Evolutionary conservation across 148 eudicot species (phyloP), one percentile per base, ranked within the genome.

Genomic region (Cornus controversa): DNA sequence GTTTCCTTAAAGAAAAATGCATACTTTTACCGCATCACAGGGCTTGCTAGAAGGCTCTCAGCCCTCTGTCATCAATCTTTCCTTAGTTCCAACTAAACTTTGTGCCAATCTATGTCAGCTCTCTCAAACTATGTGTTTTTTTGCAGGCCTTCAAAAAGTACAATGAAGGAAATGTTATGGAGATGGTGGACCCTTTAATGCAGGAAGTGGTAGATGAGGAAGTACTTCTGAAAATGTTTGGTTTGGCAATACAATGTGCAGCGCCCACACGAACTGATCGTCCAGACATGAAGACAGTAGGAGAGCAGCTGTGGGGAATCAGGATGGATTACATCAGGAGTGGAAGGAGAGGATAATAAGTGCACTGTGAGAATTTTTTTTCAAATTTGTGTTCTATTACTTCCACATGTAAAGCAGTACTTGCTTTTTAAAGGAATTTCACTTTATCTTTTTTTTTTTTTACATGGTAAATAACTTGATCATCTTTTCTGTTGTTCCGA

Each of bases 191-290:
- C 73, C 98, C 99, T 18, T 80, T 69, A 70, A 87, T 93, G 92
- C 78, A 82, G 25, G 94, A 90, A 79, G 70, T 77, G 0, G 86
- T 92, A 66, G 87, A 91, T 40, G 75, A 77, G 53, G 87, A 87
- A 70, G 88, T 90, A 78, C 87, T 96, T 27, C 66, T 50, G 78
- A 93, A 88, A 78, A 88, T 93, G 83, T 87, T 93, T 64, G 79
- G 80, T 53, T 73, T 96, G 89, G 98, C 93, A 31, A 81, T 96
- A 66, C 91, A 87, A 14, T 96, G 99, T 71, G 93, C 93, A 2
- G 99, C 99, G 5, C 97, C 99, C 26, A 89, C 88, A 36, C 88
- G 91, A 69, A 64, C 67, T 14, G 98, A 93, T 79, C 96, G 99
- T 16, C 99, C 99, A 1, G 94, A 93, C 77, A 93, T 93, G 99